Conservation (phyloP, 495 filamentous ascomycete genomes). For the Aspergillus coremiiformis region DNA sequence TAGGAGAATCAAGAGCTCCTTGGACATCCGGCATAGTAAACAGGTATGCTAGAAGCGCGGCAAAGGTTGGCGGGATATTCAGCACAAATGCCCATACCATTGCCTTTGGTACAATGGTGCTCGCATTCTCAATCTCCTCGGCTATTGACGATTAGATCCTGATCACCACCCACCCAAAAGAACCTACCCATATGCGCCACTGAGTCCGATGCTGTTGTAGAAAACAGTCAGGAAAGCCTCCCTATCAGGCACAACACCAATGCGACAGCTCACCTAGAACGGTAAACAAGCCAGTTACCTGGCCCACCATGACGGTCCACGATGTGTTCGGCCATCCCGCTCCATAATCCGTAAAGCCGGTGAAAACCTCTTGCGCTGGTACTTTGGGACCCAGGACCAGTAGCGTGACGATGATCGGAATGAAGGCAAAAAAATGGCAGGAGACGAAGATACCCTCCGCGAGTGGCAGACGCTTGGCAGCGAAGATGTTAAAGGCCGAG, state of each 20-base stretch:
- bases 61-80: constrained; percentile 36
- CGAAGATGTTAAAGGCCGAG: constrained; percentile 37
- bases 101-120: constrained; percentile 36
- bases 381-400: constrained; percentile 35
- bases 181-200: not conserved
- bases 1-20: constrained; percentile 24
- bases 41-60: constrained; percentile 38
- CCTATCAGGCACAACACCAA: no score
- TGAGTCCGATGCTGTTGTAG: not conserved
- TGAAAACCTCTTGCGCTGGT: constrained; percentile 36
- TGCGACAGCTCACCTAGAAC: constrained; percentile 15
- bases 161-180: no score
- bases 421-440: constrained; percentile 36
- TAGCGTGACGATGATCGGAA: constrained; percentile 27
- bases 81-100: constrained; percentile 39
- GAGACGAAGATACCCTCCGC: constrained; percentile 33
- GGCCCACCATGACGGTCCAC: constrained; percentile 43
- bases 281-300: constrained; percentile 31
- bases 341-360: constrained; percentile 39
- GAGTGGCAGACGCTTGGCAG: constrained; percentile 29
- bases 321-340: constrained; percentile 40
- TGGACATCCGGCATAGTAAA: constrained; percentile 39
- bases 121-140: constrained; percentile 45
- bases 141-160: constrained; percentile 6
- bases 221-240: no score